These are phyloP conservation scores for Clonostachys rhizophaga DNA, from an alignment of 2,329 filamentous ascomycete species.

Conservation along the genomic window DNA sequence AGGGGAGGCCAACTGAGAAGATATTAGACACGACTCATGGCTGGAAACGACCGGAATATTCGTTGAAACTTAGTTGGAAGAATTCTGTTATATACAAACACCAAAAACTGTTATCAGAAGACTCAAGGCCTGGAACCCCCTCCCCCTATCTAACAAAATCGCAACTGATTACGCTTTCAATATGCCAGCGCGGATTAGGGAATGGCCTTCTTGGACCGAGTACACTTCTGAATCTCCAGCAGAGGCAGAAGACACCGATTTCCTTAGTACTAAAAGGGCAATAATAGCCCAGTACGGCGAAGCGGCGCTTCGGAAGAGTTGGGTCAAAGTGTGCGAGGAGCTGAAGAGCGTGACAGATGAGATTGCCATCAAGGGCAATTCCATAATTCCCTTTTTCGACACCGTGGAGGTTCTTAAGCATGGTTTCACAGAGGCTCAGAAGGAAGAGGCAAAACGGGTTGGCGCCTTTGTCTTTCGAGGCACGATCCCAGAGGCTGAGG, in stretches of 20 bases:
- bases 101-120: too few relatives aligned
- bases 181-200: slow-evolving; percentile 9
- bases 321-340: slow-evolving; percentile 28
- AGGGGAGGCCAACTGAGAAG: neutral
- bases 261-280: slow-evolving; percentile 19
- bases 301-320: slow-evolving; percentile 23
- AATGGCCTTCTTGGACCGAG: slow-evolving; percentile 16
- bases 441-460: slow-evolving; percentile 16
- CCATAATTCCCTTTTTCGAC: slow-evolving; percentile 21
- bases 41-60: too few relatives aligned
- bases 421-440: slow-evolving; percentile 10
- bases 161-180: neutral
- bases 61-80: too few relatives aligned
- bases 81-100: too few relatives aligned
- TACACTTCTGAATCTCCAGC: slow-evolving; percentile 4
- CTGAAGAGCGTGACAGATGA: slow-evolving; percentile 26
- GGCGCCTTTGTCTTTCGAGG: slow-evolving; percentile 13
- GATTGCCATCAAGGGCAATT: slow-evolving; percentile 22
- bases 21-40: neutral
- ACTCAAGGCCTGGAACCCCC: neutral
- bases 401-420: slow-evolving; percentile 15
- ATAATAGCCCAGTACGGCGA: slow-evolving; percentile 28
- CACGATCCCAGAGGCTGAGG: slow-evolving; percentile 11
- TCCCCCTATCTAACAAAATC: neutral
- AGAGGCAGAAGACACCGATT: slow-evolving; percentile 12